These are phyloP conservation scores for Coprinellus aureogranulatus DNA, from an alignment of 768 basidiomycete species.

Conservation along the genomic window DNA sequence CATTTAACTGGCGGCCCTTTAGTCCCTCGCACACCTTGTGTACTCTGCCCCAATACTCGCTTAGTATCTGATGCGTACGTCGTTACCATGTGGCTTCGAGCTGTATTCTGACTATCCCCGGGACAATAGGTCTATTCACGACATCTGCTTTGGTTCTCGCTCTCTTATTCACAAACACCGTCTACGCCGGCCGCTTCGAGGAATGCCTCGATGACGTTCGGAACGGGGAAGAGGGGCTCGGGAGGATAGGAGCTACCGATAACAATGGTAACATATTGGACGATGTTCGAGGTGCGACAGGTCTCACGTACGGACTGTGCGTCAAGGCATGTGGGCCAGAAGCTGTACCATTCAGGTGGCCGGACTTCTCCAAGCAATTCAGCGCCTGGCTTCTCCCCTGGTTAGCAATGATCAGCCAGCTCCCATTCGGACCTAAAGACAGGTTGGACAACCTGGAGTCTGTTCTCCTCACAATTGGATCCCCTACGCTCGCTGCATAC, in stretches of 20 bases:
- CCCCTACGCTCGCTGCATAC: slow-evolving; percentile 44
- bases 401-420: slow-evolving; percentile 46
- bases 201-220: slow-evolving; percentile 20
- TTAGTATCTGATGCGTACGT: no score
- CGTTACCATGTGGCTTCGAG: no score
- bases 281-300: slow-evolving; percentile 22
- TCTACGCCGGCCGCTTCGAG: no score
- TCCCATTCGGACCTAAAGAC: slow-evolving; percentile 45
- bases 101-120: no score
- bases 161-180: no score
- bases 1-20: no score
- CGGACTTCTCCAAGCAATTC: slow-evolving; percentile 37
- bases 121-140: no score
- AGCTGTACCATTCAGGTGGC: slow-evolving; percentile 28
- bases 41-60: no score
- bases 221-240: slow-evolving; percentile 9
- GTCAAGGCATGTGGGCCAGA: slow-evolving; percentile 24
- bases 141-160: no score
- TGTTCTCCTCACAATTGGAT: slow-evolving; percentile 42
- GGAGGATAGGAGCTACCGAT: slow-evolving; percentile 22
- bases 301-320: slow-evolving; percentile 30
- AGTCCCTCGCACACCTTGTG: no score
- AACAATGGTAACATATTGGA: slow-evolving; percentile 23
- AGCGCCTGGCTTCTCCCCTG: slow-evolving; percentile 48
- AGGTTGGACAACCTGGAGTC: slow-evolving; percentile 40